Percentiles rank a stretch among this genome's conserved stretches.
Conservation (phyloP, 768 basidiomycete species). For the Podaxis carcinomalis region DNA sequence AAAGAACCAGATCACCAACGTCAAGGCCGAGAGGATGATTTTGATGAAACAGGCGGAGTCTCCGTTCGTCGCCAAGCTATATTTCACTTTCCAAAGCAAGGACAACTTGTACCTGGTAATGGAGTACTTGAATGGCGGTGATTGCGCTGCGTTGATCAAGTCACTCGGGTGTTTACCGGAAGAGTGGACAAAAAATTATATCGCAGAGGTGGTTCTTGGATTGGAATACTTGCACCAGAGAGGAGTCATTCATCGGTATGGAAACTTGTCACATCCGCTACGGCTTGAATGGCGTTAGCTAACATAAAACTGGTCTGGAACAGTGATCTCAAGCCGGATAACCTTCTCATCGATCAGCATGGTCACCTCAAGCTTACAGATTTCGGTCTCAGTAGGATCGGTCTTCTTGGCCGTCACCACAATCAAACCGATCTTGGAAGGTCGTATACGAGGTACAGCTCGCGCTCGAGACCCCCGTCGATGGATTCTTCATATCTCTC, state of each 20-base stretch:
- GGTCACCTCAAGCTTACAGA: slow-evolving; percentile 98
- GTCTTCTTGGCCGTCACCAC: slow-evolving; percentile 96
- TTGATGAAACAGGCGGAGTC: slow-evolving; percentile 99
- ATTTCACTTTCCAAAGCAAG: slow-evolving; percentile 99
- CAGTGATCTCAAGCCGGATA: slow-evolving; percentile 97
- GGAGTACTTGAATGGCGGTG: slow-evolving; percentile 99
- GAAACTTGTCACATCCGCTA: background rate
- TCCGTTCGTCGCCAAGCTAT: slow-evolving; percentile 95
- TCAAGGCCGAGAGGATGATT: slow-evolving; percentile 99
- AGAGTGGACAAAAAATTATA: slow-evolving; percentile 95
- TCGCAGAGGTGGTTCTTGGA: slow-evolving; percentile 93
- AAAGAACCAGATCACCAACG: slow-evolving; percentile 99
- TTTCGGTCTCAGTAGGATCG: slow-evolving; percentile 94
- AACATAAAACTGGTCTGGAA: slow-evolving; percentile 7
- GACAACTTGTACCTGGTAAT: slow-evolving; percentile 98
- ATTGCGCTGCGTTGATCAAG: slow-evolving; percentile 96
- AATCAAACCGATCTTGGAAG: slow-evolving; percentile 57
- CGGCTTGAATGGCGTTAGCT: slow-evolving; percentile 12
- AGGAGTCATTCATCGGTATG: slow-evolving; percentile 95
- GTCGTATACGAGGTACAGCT: slow-evolving; percentile 49
- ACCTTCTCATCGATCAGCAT: slow-evolving; percentile 92
- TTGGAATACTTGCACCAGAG: slow-evolving; percentile 95
- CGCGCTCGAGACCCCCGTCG: slow-evolving; percentile 78
- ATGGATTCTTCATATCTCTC: slow-evolving; percentile 77
- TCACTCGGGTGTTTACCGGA: slow-evolving; percentile 90